Conservation (phyloP, 1,284 basidiomycete genomes). For the Ganoderma leucocontextum region DNA sequence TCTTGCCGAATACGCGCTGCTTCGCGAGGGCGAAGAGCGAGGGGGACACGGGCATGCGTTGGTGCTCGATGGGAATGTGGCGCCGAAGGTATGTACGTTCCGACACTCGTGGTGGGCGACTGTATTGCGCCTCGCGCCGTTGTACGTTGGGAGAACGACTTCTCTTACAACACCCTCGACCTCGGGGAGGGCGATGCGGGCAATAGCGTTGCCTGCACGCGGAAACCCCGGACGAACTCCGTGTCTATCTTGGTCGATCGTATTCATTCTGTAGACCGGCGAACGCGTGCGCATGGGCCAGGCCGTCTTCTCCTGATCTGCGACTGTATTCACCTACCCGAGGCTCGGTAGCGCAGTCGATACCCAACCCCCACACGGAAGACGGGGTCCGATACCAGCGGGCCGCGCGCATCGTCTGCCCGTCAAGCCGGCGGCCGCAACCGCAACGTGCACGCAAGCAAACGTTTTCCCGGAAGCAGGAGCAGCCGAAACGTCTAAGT, state of each 20-base stretch:
- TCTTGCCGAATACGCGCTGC: not conserved
- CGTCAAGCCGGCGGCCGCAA: conserved; percentile 8
- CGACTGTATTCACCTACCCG: not conserved
- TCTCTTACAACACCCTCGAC: not conserved
- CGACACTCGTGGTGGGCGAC: conserved; percentile 5
- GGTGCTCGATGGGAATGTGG: not conserved
- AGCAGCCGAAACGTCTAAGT: not conserved
- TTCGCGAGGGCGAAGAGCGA: too few species aligned
- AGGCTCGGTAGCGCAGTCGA: not conserved
- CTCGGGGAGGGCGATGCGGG: not conserved
- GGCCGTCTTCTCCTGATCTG: not conserved
- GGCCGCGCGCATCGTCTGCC: not conserved
- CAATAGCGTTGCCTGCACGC: not conserved
- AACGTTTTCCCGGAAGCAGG: not conserved
- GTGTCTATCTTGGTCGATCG: not conserved
- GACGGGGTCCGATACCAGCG: not conserved
- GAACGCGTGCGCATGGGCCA: not conserved
- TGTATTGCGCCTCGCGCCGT: not conserved
- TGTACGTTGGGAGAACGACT: not conserved
- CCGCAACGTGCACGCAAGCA: conserved; percentile 10
- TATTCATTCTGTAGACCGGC: not conserved
- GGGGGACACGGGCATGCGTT: not conserved
- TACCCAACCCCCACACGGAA: not conserved
- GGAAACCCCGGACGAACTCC: not conserved
- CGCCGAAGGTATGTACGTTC: not conserved